A percentile compares a stretch with the other conserved stretches of the same genome.
Evolutionary conservation across 306 rosid species (phyloP).

Genomic region (Phaseolus lunatus): DNA sequence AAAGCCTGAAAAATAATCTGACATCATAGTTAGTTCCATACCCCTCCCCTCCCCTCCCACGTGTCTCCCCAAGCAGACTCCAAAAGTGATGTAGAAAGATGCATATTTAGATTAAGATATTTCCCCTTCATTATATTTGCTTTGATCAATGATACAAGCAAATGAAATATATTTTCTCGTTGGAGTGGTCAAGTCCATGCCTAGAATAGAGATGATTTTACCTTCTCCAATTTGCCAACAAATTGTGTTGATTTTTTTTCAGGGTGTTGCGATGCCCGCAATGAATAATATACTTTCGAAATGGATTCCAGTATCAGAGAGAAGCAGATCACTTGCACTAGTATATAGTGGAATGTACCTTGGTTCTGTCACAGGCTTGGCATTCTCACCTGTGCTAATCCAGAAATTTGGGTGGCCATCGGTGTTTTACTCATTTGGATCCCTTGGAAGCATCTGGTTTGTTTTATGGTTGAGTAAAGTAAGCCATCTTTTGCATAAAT

Average conservation of each 20-base stretch:
- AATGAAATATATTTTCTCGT: constrained; percentile 26
- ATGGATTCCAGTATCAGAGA: constrained; percentile 98
- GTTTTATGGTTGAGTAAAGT: constrained; percentile 84
- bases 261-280: constrained; percentile 99
- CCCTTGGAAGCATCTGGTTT: constrained; percentile 97
- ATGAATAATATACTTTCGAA: constrained; percentile 93
- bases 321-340: constrained; percentile 95
- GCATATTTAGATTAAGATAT: background rate
- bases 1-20: constrained; percentile 16
- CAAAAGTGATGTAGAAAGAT: background rate
- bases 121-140: background rate
- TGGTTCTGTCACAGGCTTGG: constrained; percentile 95
- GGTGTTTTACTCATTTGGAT: constrained; percentile 93
- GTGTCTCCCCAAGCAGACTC: background rate
- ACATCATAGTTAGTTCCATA: background rate
- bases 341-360: constrained; percentile 99
- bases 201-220: constrained; percentile 12
- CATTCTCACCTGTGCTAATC: constrained; percentile 76
- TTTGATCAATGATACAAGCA: constrained; percentile 12
- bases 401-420: constrained; percentile 94
- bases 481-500: constrained; percentile 46
- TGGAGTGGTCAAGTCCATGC: constrained; percentile 25
- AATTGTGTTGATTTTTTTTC: constrained; percentile 41
- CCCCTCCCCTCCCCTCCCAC: too few species aligned
- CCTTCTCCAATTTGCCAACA: background rate